Evolutionary conservation across 306 rosid genomes (phyloP), one percentile per base, ranked within the genome.

Genomic region (Datisca glomerata): DNA sequence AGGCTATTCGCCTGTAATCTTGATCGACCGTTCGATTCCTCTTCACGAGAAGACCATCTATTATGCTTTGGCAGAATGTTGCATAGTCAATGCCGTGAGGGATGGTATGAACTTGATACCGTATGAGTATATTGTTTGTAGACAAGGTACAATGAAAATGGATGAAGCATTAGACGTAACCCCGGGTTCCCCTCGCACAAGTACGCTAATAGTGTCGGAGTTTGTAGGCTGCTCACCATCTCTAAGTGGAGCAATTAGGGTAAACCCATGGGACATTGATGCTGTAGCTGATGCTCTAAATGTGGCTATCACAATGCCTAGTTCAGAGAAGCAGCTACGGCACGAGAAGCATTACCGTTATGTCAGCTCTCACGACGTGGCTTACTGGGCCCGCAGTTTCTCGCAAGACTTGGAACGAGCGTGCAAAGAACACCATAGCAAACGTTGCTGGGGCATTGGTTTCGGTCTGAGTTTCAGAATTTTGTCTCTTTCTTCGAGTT

Each of bases 81-180:
- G 93, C 67, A 75, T 85, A 24, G 96, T 85, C 55, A 85, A 78
- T 60, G 89, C 89, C 11, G 85, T 85, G 29, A 69, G 82, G 61
- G 93, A 85, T 52, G 96, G 93, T 9, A 80, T 80, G 85, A 80
- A 85, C 70, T 68, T 85, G 31, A 84, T 77, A 12, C 96, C 96
- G 4, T 85, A 77, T 69, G 79, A 86, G 53, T 86, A 86, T 38
- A 64, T 78, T 56, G 74, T 76, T 52, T 75, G 86, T 65, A 73
- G 96, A 56, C 79, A 86, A 65, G 78, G 82, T 1, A 22, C 21
- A 22, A 8, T 28, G 19, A n/a, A n/a, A n/a, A n/a, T n/a, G n/a
- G n/a, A n/a, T n/a, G n/a, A n/a, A n/a, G 28, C 27, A 10, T 43
- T 7, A 15, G 28, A 18, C 21, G 4, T 29, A 5, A 6, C 1